Base-by-base conservation (phyloP, 768 basidiomycete genomes). In the Cubamyces lactineus region DNA sequence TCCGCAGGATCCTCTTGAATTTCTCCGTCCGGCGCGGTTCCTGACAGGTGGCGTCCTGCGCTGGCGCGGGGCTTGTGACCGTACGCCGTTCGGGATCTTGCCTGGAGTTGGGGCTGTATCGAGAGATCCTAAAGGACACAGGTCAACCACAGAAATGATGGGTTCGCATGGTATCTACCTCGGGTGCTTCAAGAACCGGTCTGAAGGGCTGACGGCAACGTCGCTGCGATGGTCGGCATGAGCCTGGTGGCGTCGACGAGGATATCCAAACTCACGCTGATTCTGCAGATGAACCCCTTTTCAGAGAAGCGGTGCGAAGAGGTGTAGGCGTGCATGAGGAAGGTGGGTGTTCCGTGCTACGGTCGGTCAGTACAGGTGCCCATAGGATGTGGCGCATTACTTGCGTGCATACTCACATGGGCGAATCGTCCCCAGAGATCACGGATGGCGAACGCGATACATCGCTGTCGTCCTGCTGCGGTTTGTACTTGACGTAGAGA, bases 231-330 rank as follows among this genome's bases (percentile, higher is more conserved):
- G 23, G 6, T 16, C 11, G 16, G 19, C 23, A 53, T 58, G 30
- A 61, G 58, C 24, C n/a, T 38, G 26, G 51, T 48, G 46, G 56
- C 50, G 43, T 53, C 54, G 9, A 28, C 16, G 26, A 19, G 23
- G 45, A 21, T 19, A 9, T 3, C 2, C 21, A 13, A 17, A 55
- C 67, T 39, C 43, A 68, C 67, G 64, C 64, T 2, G 59, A 56
- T 11, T 64, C 64, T 2, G 34, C 40, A 9, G 67, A 64, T 5
- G 64, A 68, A 42, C 62, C 55, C 12, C 67, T 43, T 46, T 66
- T 64, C 38, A 62, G 60, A 11, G 59, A 49, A 6, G 17, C 12
- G 3, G 47, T 21, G 21, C 21, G 58, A 13, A 42, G 41, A 3
- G 63, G 63, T 4, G 63, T 64, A 9, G 53, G 34, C 5, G 1